A percentile compares a stretch with the other conserved stretches of the same genome.
Conservation (phyloP, 208 protist species). For the Crithidia expoeki region DNA sequence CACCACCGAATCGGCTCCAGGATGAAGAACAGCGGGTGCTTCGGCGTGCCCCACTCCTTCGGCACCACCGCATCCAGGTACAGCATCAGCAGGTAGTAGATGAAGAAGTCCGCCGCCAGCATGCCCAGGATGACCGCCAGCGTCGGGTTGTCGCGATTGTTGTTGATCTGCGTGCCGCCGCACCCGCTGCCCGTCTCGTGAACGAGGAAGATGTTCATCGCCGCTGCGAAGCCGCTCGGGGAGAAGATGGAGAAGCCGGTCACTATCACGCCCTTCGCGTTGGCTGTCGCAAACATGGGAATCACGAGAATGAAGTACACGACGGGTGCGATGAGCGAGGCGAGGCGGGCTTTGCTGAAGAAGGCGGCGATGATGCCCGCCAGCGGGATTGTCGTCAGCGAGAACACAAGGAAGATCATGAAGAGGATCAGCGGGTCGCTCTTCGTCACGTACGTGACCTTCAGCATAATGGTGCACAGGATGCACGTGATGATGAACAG, state of each 20-base stretch:
- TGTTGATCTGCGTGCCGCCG: constrained; percentile 9
- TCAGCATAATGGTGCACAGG: constrained; percentile 53
- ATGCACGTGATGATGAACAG: constrained; percentile 43
- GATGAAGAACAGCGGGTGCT: constrained; percentile 71
- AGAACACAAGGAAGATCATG: constrained; percentile 55
- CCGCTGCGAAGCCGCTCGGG: constrained; percentile 38
- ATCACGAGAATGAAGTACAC: constrained; percentile 66
- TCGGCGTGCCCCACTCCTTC: constrained; percentile 58
- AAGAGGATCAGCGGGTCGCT: constrained; percentile 38
- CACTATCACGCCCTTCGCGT: constrained; percentile 17
- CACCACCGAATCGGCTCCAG: constrained; percentile 43
- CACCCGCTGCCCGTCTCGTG: constrained; percentile 21
- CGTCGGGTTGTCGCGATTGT: constrained; percentile 34
- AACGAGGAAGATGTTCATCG: constrained; percentile 26
- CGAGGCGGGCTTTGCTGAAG: constrained; percentile 76
- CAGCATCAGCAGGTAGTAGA: constrained; percentile 64
- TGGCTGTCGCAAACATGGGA: constrained; percentile 38
- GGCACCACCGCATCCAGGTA: constrained; percentile 82
- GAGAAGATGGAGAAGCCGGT: constrained; percentile 36
- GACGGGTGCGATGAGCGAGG: constrained; percentile 64
- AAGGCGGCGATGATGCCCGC: constrained; percentile 52
- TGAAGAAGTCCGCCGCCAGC: constrained; percentile 43
- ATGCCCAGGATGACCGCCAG: constrained; percentile 37
- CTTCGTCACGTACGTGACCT: constrained; percentile 41
- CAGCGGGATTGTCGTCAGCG: constrained; percentile 40